Conservation (phyloP, 192 early-diverging fungal species). For the Coemansia biformis region DNA sequence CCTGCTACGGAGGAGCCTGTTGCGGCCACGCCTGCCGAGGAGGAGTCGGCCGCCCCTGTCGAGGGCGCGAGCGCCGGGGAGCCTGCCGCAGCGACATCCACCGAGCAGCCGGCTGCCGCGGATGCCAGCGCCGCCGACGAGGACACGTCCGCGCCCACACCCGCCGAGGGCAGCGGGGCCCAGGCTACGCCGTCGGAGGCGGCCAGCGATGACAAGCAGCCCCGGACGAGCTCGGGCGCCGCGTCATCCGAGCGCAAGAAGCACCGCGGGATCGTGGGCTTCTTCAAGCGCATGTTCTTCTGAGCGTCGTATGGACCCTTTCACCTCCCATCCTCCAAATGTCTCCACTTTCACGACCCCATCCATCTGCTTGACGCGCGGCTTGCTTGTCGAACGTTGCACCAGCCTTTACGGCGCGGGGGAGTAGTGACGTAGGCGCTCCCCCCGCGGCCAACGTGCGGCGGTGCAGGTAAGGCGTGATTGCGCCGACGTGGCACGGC, state of each 20-base stretch:
- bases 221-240: conserved; percentile 9
- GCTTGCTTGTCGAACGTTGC: no score
- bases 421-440: no score
- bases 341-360: no score
- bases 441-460: no score
- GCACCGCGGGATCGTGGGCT: conserved; percentile 40
- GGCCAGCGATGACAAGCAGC: conserved; percentile 10
- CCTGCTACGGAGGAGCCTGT: neutral
- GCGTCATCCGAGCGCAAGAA: conserved; percentile 24
- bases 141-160: conserved; percentile 3
- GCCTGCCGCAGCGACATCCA: neutral
- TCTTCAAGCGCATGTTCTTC: conserved; percentile 44
- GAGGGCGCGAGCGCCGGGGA: conserved; percentile 5
- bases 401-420: conserved; percentile 1
- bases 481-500: no score
- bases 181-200: conserved; percentile 1
- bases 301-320: no score
- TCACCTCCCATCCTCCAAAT: no score
- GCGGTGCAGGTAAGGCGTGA: no score
- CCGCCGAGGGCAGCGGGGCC: conserved; percentile 1
- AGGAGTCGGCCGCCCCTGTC: conserved; percentile 3
- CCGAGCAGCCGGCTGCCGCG: conserved; percentile 1
- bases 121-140: neutral
- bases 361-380: no score
- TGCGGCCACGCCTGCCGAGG: neutral